Evolutionary conservation across 768 basidiomycete species (phyloP).

Genomic region (Floccularia luteovirens): DNA sequence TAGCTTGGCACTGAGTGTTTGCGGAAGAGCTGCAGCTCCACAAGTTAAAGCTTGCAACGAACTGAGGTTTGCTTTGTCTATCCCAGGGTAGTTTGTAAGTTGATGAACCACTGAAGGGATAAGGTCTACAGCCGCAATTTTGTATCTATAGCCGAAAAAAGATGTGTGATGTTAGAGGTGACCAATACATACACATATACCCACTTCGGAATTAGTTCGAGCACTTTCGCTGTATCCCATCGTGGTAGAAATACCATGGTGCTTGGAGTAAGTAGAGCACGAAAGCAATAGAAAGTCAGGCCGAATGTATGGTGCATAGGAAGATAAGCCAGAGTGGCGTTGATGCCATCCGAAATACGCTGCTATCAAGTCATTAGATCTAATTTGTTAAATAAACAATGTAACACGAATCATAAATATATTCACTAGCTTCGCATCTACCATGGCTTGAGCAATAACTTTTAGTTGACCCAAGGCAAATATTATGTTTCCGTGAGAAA

Average conservation of each 20-base stretch:
- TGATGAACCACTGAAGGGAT: constrained; percentile 65
- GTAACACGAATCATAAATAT: background rate
- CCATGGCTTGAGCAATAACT: background rate
- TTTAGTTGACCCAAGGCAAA: no score
- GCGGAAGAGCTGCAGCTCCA: constrained; percentile 66
- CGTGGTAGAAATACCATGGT: background rate
- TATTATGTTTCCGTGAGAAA: background rate
- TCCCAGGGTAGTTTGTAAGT: constrained; percentile 48
- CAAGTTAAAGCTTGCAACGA: constrained; percentile 33
- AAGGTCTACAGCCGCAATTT: constrained; percentile 11
- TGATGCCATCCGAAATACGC: no score
- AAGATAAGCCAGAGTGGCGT: background rate
- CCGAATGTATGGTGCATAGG: background rate
- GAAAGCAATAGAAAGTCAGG: background rate
- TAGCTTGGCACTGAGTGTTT: constrained; percentile 37
- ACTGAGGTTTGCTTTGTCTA: constrained; percentile 43
- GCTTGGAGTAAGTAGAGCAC: background rate
- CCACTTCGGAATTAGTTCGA: background rate
- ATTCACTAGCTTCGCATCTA: background rate
- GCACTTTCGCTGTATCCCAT: background rate
- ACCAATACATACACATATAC: background rate
- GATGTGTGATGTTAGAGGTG: background rate
- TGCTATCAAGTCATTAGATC: background rate
- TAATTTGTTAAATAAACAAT: background rate
- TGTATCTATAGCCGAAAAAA: background rate